These are phyloP conservation scores for Linnemannia exigua DNA, from an alignment of 192 early-diverging fungal genomes.

Conservation along the genomic window DNA sequence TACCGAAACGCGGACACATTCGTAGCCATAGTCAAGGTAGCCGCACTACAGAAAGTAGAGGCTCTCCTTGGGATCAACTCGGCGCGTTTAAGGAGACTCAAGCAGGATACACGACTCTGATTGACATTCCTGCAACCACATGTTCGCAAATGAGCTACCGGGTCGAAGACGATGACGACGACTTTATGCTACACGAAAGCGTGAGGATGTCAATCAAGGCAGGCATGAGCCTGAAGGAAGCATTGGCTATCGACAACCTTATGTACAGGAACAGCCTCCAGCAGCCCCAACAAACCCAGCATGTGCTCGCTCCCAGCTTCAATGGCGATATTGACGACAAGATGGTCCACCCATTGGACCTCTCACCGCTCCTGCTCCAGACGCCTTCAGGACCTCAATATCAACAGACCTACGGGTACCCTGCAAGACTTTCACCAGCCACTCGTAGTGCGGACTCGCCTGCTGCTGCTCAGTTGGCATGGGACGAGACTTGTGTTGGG, in stretches of 20 bases:
- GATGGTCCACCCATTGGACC: conserved; percentile 33
- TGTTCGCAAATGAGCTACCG: conserved; percentile 1
- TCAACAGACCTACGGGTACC: not conserved
- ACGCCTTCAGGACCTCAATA: not conserved
- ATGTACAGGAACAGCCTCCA: not conserved
- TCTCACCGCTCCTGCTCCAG: conserved; percentile 24
- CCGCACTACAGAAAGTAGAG: not conserved
- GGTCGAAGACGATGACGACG: not conserved
- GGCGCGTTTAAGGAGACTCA: not conserved
- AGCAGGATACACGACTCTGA: conserved; percentile 11
- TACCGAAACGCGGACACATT: not conserved
- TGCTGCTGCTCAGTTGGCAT: conserved; percentile 5
- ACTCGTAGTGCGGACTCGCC: not conserved
- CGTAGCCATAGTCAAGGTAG: conserved; percentile 30
- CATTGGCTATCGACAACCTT: not conserved
- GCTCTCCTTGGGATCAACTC: conserved; percentile 14
- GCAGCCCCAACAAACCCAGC: not conserved
- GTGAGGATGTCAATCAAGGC: not conserved
- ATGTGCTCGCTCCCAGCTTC: not conserved
- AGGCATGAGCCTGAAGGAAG: conserved; percentile 17
- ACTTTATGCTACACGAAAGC: not conserved
- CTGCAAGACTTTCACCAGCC: not conserved
- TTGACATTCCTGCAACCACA: conserved; percentile 7
- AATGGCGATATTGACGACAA: conserved; percentile 13
- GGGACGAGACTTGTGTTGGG: conserved; percentile 23